Evolutionary conservation across 805 yeast species (phyloP).

Genomic region (Wickerhamomyces pijperi): DNA sequence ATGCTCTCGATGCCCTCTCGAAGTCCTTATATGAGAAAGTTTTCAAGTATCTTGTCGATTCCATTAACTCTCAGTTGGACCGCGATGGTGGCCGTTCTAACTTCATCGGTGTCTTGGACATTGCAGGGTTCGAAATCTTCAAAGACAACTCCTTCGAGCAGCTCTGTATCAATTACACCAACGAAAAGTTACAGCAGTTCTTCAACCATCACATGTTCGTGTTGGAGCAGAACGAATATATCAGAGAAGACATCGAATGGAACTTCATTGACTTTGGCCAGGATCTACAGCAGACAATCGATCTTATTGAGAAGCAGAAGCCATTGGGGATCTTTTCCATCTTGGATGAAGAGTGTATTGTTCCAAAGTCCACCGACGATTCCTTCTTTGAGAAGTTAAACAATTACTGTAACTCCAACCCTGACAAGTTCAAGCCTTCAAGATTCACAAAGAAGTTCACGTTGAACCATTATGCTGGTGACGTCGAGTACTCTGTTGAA

Average conservation of each 20-base stretch:
- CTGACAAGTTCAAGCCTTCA: constrained; percentile 58
- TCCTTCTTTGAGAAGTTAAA: constrained; percentile 75
- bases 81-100: constrained; percentile 31
- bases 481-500: constrained; percentile 84
- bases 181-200: constrained; percentile 94
- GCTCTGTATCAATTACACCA: constrained; percentile 92
- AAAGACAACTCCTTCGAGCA: constrained; percentile 92
- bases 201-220: constrained; percentile 97
- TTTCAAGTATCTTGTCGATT: constrained; percentile 65
- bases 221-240: constrained; percentile 91
- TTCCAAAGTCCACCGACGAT: constrained; percentile 80
- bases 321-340: constrained; percentile 79
- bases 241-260: constrained; percentile 92
- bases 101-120: constrained; percentile 92
- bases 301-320: constrained; percentile 64
- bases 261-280: constrained; percentile 91
- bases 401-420: constrained; percentile 44
- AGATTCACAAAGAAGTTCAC: constrained; percentile 69
- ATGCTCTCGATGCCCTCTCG: constrained; percentile 77
- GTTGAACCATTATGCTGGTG: constrained; percentile 89
- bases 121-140: constrained; percentile 96
- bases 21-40: constrained; percentile 78
- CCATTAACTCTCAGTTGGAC: constrained; percentile 61
- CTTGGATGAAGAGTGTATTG: constrained; percentile 88
- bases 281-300: constrained; percentile 90